Evolutionary conservation across 345 rosid genomes (phyloP).

Genomic region (Trapa incisa): DNA sequence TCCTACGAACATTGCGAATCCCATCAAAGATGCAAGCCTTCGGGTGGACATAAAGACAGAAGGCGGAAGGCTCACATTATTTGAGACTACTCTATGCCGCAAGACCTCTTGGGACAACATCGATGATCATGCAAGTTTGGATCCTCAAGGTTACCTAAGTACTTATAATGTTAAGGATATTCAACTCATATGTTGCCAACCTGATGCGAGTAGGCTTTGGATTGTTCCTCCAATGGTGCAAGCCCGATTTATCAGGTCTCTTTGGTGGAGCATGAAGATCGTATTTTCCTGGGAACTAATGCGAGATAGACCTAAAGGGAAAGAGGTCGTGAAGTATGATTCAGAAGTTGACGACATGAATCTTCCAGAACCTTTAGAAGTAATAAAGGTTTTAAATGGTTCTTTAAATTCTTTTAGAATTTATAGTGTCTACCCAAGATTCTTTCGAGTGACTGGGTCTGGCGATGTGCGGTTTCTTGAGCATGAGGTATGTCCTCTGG

Average conservation of each 20-base stretch:
- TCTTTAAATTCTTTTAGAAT: conserved; percentile 21
- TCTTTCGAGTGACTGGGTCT: conserved; percentile 37
- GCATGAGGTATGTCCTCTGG: conserved; percentile 16
- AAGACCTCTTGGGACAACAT: conserved; percentile 26
- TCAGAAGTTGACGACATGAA: conserved; percentile 18
- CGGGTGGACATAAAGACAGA: conserved; percentile 28
- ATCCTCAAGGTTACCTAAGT: conserved; percentile 24
- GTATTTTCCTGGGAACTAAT: conserved; percentile 29
- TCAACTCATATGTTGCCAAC: conserved; percentile 41
- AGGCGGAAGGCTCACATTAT: conserved; percentile 28
- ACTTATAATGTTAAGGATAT: conserved; percentile 28
- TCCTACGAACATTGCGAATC: conserved; percentile 42
- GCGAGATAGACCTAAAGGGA: conserved; percentile 34
- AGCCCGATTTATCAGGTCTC: conserved; percentile 23
- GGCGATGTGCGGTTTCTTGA: conserved; percentile 32
- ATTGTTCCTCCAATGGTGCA: conserved; percentile 34
- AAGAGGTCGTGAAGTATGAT: conserved; percentile 32
- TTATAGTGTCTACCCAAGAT: conserved; percentile 31
- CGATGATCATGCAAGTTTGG: conserved; percentile 14
- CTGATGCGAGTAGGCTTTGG: conserved; percentile 35
- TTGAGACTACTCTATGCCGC: conserved; percentile 31
- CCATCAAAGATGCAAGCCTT: conserved; percentile 32
- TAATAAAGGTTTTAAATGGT: conserved; percentile 32
- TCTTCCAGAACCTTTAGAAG: conserved; percentile 26
- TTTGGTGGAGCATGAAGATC: conserved; percentile 22